phyloP scores from a whole-genome alignment of 75 land plant species.

The Isoetes taiwanensis region DNA sequence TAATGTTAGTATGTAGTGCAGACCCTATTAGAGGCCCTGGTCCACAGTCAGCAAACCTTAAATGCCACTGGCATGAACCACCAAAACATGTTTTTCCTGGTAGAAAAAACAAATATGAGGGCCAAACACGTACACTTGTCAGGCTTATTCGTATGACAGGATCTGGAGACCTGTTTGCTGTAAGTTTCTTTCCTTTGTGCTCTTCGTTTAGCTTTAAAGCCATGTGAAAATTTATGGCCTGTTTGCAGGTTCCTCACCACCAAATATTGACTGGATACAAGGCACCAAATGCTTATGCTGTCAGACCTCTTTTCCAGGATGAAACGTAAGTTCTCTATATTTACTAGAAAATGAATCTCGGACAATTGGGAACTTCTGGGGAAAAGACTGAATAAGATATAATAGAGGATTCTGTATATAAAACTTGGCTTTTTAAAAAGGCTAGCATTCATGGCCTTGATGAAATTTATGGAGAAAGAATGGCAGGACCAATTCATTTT shows the following conservation, averaged over 20 bases:
- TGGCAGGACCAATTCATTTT: slow-evolving; percentile 1
- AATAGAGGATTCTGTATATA: no score
- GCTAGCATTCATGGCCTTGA: no score
- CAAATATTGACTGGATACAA: neutral
- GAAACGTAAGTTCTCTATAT: neutral
- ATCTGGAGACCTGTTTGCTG: slow-evolving; percentile 6
- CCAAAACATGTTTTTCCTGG: no score
- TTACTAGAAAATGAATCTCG: neutral
- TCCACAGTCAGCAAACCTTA: no score
- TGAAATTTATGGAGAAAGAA: neutral
- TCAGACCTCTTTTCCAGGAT: neutral
- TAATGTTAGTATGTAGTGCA: no score
- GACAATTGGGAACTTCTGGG: no score
- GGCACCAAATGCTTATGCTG: slow-evolving; percentile 1
- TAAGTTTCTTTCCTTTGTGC: neutral
- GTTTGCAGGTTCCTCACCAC: neutral
- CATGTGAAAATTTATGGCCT: neutral
- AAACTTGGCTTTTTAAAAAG: no score
- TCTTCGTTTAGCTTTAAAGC: neutral
- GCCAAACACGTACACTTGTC: neutral
- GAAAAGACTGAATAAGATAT: no score
- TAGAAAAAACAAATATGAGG: slow-evolving; percentile 6
- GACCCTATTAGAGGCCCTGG: no score
- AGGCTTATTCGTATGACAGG: slow-evolving; percentile 2
- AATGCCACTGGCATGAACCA: no score